A percentile compares a stretch with the other conserved stretches of the same genome.
Conservation (phyloP, 1,284 basidiomycete species). For the Tausonia pullulans region DNA sequence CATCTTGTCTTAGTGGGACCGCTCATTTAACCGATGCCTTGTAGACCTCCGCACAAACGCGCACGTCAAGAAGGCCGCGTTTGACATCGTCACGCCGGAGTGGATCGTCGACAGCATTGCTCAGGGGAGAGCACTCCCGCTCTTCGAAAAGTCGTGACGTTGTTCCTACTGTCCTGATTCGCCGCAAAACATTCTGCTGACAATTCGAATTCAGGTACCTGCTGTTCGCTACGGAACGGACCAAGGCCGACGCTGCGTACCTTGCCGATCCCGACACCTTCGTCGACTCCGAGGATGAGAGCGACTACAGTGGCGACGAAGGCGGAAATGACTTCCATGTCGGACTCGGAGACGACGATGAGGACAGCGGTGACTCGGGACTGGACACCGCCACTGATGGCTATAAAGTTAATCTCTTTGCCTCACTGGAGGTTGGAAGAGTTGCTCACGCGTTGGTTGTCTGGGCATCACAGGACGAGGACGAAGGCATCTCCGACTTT, state of each 20-base stretch:
- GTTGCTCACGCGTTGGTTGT: no score
- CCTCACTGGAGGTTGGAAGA: conserved; percentile 32
- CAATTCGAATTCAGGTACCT: conserved; percentile 24
- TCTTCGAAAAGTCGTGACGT: conserved; percentile 30
- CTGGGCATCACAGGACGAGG: no score
- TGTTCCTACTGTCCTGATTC: neutral
- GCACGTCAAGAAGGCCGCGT: conserved; percentile 36
- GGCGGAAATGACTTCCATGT: no score
- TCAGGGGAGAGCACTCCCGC: conserved; percentile 44
- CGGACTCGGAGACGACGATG: neutral
- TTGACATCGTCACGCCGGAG: conserved; percentile 61
- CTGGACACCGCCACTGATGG: neutral
- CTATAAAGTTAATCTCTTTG: neutral
- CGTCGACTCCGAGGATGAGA: neutral
- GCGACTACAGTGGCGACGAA: neutral
- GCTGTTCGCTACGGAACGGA: conserved; percentile 29
- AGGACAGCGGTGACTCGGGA: neutral
- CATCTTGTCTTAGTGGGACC: conserved; percentile 2
- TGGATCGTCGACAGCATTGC: conserved; percentile 73
- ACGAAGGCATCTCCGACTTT: no score
- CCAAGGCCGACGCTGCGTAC: conserved; percentile 20
- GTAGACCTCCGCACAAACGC: neutral
- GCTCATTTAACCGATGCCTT: neutral
- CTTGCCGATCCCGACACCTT: conserved; percentile 1
- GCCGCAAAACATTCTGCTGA: neutral